phyloP scores from a whole-genome alignment of 2,329 filamentous ascomycete genomes.

The Trichophyton schoenleinii region DNA sequence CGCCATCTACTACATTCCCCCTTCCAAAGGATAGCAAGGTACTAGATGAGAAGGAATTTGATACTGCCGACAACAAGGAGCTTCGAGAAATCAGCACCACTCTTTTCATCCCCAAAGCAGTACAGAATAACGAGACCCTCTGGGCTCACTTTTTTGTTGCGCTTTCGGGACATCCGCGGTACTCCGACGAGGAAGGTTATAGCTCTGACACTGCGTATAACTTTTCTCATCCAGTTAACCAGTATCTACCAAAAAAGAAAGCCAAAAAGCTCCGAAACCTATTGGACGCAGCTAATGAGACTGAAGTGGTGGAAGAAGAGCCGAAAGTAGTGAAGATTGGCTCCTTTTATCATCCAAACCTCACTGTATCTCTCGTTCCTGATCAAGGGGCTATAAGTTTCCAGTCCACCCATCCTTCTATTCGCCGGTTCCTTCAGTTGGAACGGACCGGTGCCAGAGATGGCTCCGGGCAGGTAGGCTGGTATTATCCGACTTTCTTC shows the following conservation, averaged over 20 bases:
- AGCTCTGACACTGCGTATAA: slow-evolving; percentile 66
- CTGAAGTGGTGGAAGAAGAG: slow-evolving; percentile 40
- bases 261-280: slow-evolving; percentile 75
- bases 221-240: slow-evolving; percentile 73
- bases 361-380: slow-evolving; percentile 76
- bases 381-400: slow-evolving; percentile 60
- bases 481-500: slow-evolving; percentile 86
- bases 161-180: slow-evolving; percentile 60
- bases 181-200: slow-evolving; percentile 60
- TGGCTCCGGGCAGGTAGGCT: slow-evolving; percentile 70
- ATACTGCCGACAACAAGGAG: slow-evolving; percentile 66
- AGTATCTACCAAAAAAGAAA: slow-evolving; percentile 88
- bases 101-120: slow-evolving; percentile 62
- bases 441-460: slow-evolving; percentile 75
- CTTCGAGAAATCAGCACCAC: slow-evolving; percentile 62
- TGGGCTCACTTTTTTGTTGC: slow-evolving; percentile 91
- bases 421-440: slow-evolving; percentile 64
- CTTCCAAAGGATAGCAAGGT: slow-evolving; percentile 53
- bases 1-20: slow-evolving; percentile 56
- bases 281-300: slow-evolving; percentile 42
- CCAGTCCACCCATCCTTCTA: slow-evolving; percentile 55
- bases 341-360: slow-evolving; percentile 91
- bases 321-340: slow-evolving; percentile 56
- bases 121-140: slow-evolving; percentile 84
- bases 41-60: slow-evolving; percentile 67